phyloP scores from a whole-genome alignment of 2,329 filamentous ascomycete genomes.

The Pseudocercospora crystallina region DNA sequence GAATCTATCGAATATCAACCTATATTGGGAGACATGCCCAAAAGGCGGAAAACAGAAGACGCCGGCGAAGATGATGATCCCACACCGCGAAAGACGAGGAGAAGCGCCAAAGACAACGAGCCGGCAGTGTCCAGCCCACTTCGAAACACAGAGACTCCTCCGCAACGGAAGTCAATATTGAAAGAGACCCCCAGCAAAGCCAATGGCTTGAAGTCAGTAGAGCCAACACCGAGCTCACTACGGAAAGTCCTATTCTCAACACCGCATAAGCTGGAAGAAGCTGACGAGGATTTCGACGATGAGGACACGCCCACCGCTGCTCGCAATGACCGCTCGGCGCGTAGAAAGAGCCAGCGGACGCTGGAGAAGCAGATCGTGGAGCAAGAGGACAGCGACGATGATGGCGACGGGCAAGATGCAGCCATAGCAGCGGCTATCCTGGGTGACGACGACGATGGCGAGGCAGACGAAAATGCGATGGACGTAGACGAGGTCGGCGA shows the following conservation, averaged over 20 bases:
- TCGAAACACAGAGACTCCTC: conserved; percentile 30
- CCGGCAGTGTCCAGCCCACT: conserved; percentile 10
- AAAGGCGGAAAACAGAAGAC: conserved; percentile 22
- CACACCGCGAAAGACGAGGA: conserved; percentile 29
- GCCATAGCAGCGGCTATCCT: conserved; percentile 29
- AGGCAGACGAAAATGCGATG: conserved; percentile 33
- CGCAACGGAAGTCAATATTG: conserved; percentile 35
- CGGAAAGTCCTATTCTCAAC: conserved; percentile 50
- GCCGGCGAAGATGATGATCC: conserved; percentile 22
- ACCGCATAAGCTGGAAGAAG: conserved; percentile 40
- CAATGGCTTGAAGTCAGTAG: conserved; percentile 25
- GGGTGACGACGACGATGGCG: conserved; percentile 29
- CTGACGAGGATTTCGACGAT: conserved; percentile 42
- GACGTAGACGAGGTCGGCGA: conserved; percentile 44
- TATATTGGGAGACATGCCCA: conserved; percentile 24
- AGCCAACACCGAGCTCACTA: conserved; percentile 44
- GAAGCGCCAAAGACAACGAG: conserved; percentile 12
- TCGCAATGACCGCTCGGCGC: conserved; percentile 78
- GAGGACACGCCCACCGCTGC: conserved; percentile 53
- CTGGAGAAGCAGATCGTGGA: conserved; percentile 71
- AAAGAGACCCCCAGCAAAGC: conserved; percentile 30
- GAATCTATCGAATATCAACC: neutral
- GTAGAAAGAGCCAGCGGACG: conserved; percentile 76
- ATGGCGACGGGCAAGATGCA: conserved; percentile 53
- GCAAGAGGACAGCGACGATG: conserved; percentile 67